Evolutionary conservation across 2,329 filamentous ascomycete genomes (phyloP).

Genomic region (Venturia pyrina): DNA sequence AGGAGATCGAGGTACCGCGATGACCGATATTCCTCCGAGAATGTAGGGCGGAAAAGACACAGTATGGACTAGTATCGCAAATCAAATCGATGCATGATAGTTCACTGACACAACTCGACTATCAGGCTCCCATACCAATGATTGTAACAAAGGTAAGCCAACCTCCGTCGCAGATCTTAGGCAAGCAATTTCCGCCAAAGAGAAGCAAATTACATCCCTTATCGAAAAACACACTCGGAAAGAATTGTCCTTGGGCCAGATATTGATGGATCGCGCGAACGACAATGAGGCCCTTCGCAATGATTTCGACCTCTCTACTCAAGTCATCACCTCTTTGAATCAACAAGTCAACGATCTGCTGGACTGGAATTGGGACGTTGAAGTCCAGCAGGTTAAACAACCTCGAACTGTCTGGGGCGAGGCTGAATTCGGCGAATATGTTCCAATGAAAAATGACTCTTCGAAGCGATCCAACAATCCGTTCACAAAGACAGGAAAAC

Average conservation of each 20-base stretch:
- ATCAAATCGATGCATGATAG: background rate
- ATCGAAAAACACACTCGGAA: background rate
- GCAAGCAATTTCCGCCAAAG: background rate
- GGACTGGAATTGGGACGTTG: background rate
- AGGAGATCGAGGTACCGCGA: background rate
- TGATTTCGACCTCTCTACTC: background rate
- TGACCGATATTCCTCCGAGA: background rate
- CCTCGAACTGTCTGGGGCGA: background rate
- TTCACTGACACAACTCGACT: background rate
- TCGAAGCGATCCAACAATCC: background rate
- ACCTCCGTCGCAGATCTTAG: background rate
- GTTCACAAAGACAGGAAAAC: background rate
- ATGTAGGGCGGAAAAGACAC: background rate
- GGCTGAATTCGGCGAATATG: background rate
- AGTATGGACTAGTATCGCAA: background rate
- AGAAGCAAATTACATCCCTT: background rate
- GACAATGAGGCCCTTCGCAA: background rate
- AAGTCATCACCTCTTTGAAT: background rate
- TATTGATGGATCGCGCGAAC: background rate
- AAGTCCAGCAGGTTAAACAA: background rate
- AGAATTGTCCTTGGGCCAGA: background rate
- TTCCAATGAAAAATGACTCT: background rate
- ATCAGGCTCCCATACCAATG: background rate
- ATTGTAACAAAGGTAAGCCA: background rate
- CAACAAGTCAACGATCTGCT: slow-evolving; percentile 2